phyloP scores from a whole-genome alignment of 2,329 filamentous ascomycete species.

The Penicillium sp. region DNA sequence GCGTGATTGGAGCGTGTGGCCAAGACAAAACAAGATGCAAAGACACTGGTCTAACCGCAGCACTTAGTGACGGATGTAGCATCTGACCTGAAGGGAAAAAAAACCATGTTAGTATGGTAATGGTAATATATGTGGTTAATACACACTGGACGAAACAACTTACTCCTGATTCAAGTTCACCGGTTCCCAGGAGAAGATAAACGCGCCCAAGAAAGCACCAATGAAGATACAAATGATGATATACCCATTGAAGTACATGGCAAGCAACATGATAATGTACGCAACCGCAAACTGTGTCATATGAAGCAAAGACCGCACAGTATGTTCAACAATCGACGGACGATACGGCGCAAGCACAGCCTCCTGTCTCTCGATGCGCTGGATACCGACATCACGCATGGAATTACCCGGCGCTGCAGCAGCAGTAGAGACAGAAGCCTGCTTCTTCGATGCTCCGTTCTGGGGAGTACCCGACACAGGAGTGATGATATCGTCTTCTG shows the following conservation, averaged over 20 bases:
- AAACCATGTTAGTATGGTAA: background rate
- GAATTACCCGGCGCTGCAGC: background rate
- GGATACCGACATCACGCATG: background rate
- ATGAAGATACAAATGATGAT: conserved; percentile 80
- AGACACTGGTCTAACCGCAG: background rate
- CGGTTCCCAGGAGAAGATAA: conserved; percentile 70
- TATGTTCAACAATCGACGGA: conserved; percentile 65
- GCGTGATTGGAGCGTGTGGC: background rate
- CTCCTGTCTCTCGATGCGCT: background rate
- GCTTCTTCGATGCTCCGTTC: background rate
- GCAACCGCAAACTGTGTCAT: conserved; percentile 71
- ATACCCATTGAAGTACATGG: conserved; percentile 69
- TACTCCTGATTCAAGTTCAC: conserved; percentile 9
- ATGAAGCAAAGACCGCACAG: conserved; percentile 65
- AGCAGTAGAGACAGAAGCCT: background rate
- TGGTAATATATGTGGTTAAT: no score
- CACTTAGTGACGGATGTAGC: conserved; percentile 1
- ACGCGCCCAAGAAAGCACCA: conserved; percentile 70
- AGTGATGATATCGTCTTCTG: background rate
- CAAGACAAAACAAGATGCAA: background rate
- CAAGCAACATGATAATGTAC: conserved; percentile 73
- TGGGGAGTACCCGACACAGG: background rate
- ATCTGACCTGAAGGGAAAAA: background rate
- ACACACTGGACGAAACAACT: background rate
- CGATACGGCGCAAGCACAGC: conserved; percentile 39